Evolutionary conservation across 192 early-diverging fungal species (phyloP), one percentile per base, ranked within the genome.

Genomic region (Funneliformis mosseae): DNA sequence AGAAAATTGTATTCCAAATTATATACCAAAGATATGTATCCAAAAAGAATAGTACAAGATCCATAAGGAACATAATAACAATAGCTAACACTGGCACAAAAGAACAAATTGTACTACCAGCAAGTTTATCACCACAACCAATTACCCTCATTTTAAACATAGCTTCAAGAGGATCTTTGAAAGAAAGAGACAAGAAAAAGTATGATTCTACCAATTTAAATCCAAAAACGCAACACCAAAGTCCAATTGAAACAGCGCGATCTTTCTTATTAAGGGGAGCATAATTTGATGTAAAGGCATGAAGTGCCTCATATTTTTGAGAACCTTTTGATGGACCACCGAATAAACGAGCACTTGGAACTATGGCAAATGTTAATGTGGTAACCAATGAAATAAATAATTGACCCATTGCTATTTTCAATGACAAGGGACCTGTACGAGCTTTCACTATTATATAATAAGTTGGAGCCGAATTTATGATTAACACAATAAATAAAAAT

Each of bases 1-100:
- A 95, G 67, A 96, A 93, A 61, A 92, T 78, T 1, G 94, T 93
- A 81, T 92, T 93, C 93, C 93, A 95, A 59, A 95, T 93, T 33
- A 94, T 92, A 76, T 94, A 96, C 94, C 95, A 96, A 78, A 96
- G 87, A 78, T 96, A 96, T 0, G 95, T 96, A 74, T 95, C 94
- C 61, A 95, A 82, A 81, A 96, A 96, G 82, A 92, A 95, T 16
- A 96, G 89, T 12, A 91, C 86, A 66, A 94, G 79, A 70, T 93
- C 91, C 28, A 93, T 89, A 72, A 93, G 79, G 83, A 94, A 90
- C 92, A 95, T 94, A 59, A 94, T 85, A 1, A 88, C 87, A 28
- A 94, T 86, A 4, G 92, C 92, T 41, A 94, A 91, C 50, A 84
- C 81, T 76, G 91, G 90, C 87, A 93, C 91, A 74, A 92, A 87